A percentile compares a stretch with the other conserved stretches of the same genome.
phyloP scores from a whole-genome alignment of 2,329 filamentous ascomycete genomes.

The Aspergillus transmontanensis region DNA sequence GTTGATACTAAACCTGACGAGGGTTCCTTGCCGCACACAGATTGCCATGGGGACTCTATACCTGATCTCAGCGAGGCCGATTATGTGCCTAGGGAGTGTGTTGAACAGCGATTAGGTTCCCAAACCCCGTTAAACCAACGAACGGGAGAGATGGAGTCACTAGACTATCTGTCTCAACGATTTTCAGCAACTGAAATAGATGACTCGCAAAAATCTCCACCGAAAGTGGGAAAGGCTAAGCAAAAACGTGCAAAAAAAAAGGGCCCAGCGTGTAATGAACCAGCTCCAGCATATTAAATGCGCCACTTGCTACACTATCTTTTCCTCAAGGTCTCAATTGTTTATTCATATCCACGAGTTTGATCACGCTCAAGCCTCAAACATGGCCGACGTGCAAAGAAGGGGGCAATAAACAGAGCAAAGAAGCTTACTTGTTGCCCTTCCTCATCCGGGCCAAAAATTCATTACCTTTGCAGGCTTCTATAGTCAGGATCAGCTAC shows the following conservation, averaged over 20 bases:
- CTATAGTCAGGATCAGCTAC: background rate
- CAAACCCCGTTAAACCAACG: constrained; percentile 15
- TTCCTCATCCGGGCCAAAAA: background rate
- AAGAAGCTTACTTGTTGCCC: background rate
- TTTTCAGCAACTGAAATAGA: constrained; percentile 23
- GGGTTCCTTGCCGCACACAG: background rate
- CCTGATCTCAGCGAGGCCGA: constrained; percentile 31
- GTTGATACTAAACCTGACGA: background rate
- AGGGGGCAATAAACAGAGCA: background rate
- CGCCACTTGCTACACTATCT: constrained; percentile 74
- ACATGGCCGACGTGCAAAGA: background rate
- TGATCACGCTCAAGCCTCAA: constrained; percentile 61
- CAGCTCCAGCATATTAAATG: constrained; percentile 63
- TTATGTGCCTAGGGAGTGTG: constrained; percentile 45
- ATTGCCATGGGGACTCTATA: background rate
- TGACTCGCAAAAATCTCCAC: constrained; percentile 20
- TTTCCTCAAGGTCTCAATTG: constrained; percentile 72
- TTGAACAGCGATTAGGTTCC: constrained; percentile 42
- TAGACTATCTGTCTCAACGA: constrained; percentile 15
- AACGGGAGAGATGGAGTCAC: constrained; percentile 15
- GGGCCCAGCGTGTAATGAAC: constrained; percentile 34
- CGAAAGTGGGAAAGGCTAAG: constrained; percentile 55
- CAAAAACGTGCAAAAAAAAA: constrained; percentile 52
- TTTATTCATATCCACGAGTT: constrained; percentile 72
- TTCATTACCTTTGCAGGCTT: background rate